Conservation (phyloP, 352 stramenopile genomes). For the Labyrinthula sp. region DNA sequence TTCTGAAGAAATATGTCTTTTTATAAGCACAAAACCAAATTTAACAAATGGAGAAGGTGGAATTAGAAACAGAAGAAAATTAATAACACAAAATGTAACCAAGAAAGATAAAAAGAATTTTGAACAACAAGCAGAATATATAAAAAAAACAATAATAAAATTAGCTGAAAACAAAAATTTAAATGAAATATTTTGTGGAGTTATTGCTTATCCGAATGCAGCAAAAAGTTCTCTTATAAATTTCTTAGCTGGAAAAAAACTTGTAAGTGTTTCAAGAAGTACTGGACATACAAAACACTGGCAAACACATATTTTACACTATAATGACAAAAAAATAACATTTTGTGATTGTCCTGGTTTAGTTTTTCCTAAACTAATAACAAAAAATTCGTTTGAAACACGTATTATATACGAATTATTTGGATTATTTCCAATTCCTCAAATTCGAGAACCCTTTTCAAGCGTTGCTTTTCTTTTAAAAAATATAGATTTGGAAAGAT, state of each 20-base stretch:
- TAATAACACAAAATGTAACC: not conserved
- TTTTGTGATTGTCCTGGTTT: constrained; percentile 97
- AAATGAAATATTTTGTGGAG: constrained; percentile 37
- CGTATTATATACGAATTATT: constrained; percentile 19
- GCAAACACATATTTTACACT: constrained; percentile 83
- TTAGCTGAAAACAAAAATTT: not conserved
- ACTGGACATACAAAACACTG: constrained; percentile 99
- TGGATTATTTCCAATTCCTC: constrained; percentile 31
- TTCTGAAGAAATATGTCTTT: too few species aligned
- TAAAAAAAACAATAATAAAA: not conserved
- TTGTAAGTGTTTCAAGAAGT: constrained; percentile 82
- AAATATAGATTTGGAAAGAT: constrained; percentile 39
- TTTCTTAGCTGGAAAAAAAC: constrained; percentile 74
- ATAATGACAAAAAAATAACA: constrained; percentile 40
- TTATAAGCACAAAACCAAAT: not conserved
- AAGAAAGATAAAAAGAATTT: not conserved
- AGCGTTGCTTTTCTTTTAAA: constrained; percentile 56
- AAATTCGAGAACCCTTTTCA: constrained; percentile 63
- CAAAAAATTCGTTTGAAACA: not conserved
- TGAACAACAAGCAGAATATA: not conserved
- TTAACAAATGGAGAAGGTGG: not conserved
- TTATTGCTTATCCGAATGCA: constrained; percentile 93
- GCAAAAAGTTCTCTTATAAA: constrained; percentile 98
- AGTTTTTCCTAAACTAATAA: constrained; percentile 77
- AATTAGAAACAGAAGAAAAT: not conserved